These are phyloP conservation scores for Ailanthus altissimus DNA, from an alignment of 345 rosid genomes.

Conservation along the genomic window DNA sequence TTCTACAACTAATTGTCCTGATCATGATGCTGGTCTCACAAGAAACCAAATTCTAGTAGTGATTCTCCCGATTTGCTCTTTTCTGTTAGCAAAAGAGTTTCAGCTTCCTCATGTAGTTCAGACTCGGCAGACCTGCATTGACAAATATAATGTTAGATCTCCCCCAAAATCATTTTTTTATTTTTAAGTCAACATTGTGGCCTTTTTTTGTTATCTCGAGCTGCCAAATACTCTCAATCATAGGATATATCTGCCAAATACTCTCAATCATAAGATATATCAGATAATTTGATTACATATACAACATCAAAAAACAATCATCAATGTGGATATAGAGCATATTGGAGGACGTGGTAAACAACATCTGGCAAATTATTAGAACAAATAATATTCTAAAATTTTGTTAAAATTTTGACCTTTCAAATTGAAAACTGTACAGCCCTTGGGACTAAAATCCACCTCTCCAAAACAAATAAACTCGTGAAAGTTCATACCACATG, in stretches of 20 bases:
- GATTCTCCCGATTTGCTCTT: not conserved
- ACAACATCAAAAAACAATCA: not conserved
- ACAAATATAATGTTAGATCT: not conserved
- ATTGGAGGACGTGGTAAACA: not conserved
- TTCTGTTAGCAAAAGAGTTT: conserved; percentile 9
- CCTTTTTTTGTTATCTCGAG: not conserved
- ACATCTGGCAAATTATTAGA: not conserved
- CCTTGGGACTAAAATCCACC: not conserved
- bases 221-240: not conserved
- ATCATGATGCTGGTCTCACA: not conserved
- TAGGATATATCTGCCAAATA: not conserved
- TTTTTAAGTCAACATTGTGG: too few species aligned
- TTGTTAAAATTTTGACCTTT: not conserved
- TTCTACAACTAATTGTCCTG: not conserved
- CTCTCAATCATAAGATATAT: too few species aligned
- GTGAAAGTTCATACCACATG: not conserved
- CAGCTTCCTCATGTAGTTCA: not conserved
- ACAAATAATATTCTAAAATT: not conserved
- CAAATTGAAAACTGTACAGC: not conserved
- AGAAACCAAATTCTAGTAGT: not conserved
- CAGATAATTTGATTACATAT: not conserved
- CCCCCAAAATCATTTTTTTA: too few species aligned
- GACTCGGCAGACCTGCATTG: not conserved
- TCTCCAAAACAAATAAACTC: not conserved
- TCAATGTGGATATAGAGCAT: not conserved